Conservation (phyloP, 208 protist species). For the Porcisia deanei region DNA sequence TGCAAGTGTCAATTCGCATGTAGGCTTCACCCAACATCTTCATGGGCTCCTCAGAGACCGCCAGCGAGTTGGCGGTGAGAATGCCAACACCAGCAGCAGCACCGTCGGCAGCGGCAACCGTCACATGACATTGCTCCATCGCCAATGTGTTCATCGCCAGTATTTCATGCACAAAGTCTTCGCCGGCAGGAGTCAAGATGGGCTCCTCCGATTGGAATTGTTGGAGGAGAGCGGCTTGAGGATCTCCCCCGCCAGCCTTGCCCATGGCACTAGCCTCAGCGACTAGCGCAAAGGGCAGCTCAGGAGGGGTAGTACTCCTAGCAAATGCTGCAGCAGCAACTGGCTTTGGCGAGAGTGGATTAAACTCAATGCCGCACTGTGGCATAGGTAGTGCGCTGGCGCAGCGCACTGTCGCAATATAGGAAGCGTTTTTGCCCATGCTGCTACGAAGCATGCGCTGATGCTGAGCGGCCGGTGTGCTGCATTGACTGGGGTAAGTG, state of each 20-base stretch:
- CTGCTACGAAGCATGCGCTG: constrained; percentile 25
- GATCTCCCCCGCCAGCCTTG: neutral
- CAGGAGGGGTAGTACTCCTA: neutral
- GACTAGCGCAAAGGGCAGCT: neutral
- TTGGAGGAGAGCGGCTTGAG: neutral
- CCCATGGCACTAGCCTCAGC: neutral
- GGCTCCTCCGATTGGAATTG: constrained; percentile 2
- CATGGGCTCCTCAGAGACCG: constrained; percentile 48
- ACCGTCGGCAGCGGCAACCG: constrained; percentile 13
- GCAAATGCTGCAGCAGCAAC: neutral
- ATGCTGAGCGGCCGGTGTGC: neutral
- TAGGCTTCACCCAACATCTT: constrained; percentile 61
- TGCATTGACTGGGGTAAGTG: neutral
- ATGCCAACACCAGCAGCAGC: neutral
- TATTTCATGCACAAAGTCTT: constrained; percentile 72
- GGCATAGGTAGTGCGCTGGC: constrained; percentile 13
- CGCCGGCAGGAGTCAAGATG: constrained; percentile 28
- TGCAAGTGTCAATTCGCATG: constrained; percentile 39
- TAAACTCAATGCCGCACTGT: constrained; percentile 5
- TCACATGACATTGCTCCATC: constrained; percentile 70
- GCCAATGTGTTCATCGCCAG: constrained; percentile 84
- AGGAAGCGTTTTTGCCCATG: constrained; percentile 14
- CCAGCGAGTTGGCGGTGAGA: neutral
- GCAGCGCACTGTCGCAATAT: constrained; percentile 25
- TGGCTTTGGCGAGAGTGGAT: constrained; percentile 1